phyloP scores from a whole-genome alignment of 768 basidiomycete species.

The Amanita jacksonii region DNA sequence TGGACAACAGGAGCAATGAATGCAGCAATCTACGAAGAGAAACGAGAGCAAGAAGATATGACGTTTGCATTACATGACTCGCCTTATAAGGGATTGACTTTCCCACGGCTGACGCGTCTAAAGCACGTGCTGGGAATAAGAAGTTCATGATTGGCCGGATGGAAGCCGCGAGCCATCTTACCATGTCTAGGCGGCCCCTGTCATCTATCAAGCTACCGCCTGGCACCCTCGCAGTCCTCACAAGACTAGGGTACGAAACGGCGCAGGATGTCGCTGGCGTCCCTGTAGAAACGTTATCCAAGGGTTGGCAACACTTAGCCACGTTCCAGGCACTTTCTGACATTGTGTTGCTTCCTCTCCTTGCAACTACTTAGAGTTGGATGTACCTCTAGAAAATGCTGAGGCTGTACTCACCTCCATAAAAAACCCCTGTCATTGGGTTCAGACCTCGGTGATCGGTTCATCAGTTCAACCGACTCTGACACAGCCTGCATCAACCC shows the following conservation, averaged over 20 bases:
- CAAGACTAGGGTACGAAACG: constrained; percentile 48
- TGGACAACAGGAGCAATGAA: constrained; percentile 7
- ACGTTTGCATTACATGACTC: neutral
- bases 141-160: neutral
- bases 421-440: constrained; percentile 15
- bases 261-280: constrained; percentile 38
- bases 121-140: constrained; percentile 3
- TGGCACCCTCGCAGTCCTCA: constrained; percentile 35
- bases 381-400: constrained; percentile 34
- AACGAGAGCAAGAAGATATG: constrained; percentile 4
- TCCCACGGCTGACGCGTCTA: constrained; percentile 4
- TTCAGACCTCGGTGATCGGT: constrained; percentile 10
- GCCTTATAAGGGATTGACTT: neutral
- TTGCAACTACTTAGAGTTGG: constrained; percentile 33
- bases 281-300: constrained; percentile 37
- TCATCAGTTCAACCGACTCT: constrained; percentile 18
- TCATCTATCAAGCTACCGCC: constrained; percentile 38
- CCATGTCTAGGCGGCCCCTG: constrained; percentile 32
- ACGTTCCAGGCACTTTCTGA: neutral
- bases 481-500: constrained; percentile 50
- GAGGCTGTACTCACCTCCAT: constrained; percentile 36
- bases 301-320: constrained; percentile 26
- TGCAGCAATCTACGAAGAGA: constrained; percentile 6
- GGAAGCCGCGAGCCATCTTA: no score
- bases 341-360: neutral